Conservation (phyloP, 2,329 filamentous ascomycete species). For the Colletotrichum gigasporum region DNA sequence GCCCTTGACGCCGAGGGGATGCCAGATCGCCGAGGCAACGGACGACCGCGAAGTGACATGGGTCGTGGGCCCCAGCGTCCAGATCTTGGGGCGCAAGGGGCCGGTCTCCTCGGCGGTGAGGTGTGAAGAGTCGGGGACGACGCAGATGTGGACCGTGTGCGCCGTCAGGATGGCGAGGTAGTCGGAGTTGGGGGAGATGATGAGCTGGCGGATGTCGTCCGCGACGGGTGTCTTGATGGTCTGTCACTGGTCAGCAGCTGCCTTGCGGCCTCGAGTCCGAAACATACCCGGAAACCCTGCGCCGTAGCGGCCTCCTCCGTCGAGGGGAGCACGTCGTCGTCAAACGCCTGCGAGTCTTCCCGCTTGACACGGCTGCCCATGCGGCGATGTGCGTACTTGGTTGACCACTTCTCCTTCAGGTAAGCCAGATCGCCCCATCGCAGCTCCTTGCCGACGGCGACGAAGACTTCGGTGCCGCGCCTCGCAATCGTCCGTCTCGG, state of each 20-base stretch:
- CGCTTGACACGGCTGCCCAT: conserved; percentile 54
- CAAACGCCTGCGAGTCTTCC: conserved; percentile 55
- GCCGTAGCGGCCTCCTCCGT: conserved; percentile 38
- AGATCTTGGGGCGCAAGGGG: conserved; percentile 83
- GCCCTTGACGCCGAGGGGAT: conserved; percentile 86
- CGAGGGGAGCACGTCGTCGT: conserved; percentile 41
- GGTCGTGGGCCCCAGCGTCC: conserved; percentile 90
- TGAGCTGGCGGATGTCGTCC: conserved; percentile 84
- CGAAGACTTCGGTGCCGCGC: conserved; percentile 87
- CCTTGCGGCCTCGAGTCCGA: neutral
- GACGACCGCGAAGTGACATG: conserved; percentile 88
- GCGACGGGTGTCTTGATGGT: conserved; percentile 80
- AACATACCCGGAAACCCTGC: conserved; percentile 59
- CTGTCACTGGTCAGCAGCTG: conserved; percentile 49
- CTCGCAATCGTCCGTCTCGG: conserved; percentile 77
- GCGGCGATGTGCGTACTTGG: conserved; percentile 41
- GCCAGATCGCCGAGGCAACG: conserved; percentile 87
- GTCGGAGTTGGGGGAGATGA: conserved; percentile 83
- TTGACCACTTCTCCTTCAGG: conserved; percentile 71
- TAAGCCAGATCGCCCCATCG: conserved; percentile 88
- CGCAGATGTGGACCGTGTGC: conserved; percentile 86
- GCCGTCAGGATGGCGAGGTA: conserved; percentile 87
- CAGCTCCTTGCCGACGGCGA: conserved; percentile 88
- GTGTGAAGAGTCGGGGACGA: conserved; percentile 84
- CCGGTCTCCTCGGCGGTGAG: conserved; percentile 74